Evolutionary conservation across 164 flowering plant genomes (phyloP), one percentile per base, ranked within the genome.

Genomic region (Akebia trifoliata): DNA sequence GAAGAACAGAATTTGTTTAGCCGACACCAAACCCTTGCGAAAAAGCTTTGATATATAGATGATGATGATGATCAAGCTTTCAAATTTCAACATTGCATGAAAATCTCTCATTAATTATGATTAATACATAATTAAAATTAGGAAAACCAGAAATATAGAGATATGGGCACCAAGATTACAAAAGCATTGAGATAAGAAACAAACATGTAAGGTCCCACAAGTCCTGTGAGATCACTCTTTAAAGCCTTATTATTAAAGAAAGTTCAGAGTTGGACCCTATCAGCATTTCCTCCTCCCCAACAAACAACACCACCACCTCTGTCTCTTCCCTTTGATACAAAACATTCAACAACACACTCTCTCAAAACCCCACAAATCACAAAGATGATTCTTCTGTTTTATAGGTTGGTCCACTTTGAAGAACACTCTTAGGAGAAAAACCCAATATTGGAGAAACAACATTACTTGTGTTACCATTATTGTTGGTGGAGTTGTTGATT

Each of bases 341-440:
- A 10, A 15, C 17, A 28, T 4, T 21, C 34, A 24, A 44, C 8
- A 34, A 12, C n/a, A 25, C 9, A 40, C 2, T 6, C 18, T n/a
- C 9, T 6, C 1, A 43, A 21, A 31, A 45, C 10, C 12, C 14
- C 17, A 7, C 30, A 38, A 45, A 57, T 63, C 24, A 63, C 25
- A 63, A 48, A 12, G 40, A 21, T 9, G 59, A 9, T n/a, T n/a
- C 17, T 51, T 70, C 70, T 26, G 67, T 50, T 36, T 63, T 62
- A 46, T 35, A 32, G 6, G 28, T 42, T 10, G 28, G 37, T 20
- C 51, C 63, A 68, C 67, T 65, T 62, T 56, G 78, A 65, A 76
- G 74, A 60, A 78, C 83, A 56, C 78, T 78, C 30, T 66, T 71
- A 8, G 83, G 80, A 4, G 79, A 75, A 53, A 75, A 71, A 39